Base-by-base conservation (phyloP, 129 eudicot genomes). In the Lonicera japonica region DNA sequence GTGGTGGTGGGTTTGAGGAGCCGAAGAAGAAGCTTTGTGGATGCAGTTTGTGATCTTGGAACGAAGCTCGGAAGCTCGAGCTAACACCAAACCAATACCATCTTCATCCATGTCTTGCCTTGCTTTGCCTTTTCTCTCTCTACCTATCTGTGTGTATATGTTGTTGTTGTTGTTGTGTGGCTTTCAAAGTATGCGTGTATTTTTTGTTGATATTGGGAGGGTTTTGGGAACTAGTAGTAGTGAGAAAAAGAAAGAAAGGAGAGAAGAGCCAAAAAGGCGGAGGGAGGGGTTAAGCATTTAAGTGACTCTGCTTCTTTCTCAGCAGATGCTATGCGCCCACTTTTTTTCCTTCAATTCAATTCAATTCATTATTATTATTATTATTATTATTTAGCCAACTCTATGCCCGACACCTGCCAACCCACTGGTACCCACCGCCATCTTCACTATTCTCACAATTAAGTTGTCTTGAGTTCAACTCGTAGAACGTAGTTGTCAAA, bases 51-150 rank as follows among this genome's bases (percentile, higher is more conserved):
- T 70, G 68, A 90, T 81, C 79, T 90, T 86, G 59, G 92, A 73
- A 9, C 90, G 89, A 17, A 90, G 76, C 68, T 90, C 97, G 4
- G 94, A 83, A 19, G 87, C 88, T 73, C 91, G 73, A 38, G 86
- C 89, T 58, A 90, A 70, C 9, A 90, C 85, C 66, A 86, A 41
- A 16, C 76, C 87, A 29, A 86, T 83, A 36, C 92, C 87, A 21
- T 77, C 92, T 36, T 73, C 86, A 12, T 90, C 95, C 95, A 86
- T 85, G 45, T 47, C 68, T 53, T 24, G 53, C 8, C 38, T 23
- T 10, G 5, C 43, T 57, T 23, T 46, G n/a, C 54, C 53, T 54
- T 10, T n/a, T 67, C 15, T 58, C 20, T 12, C 39, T 53, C 4
- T 38, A 1, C 25, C 46, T 46, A 12, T 45, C 24, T 29, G 4